A percentile compares a stretch with the other conserved stretches of the same genome.
phyloP scores from a whole-genome alignment of 2,329 filamentous ascomycete species.

The Aspergillus tamarii region DNA sequence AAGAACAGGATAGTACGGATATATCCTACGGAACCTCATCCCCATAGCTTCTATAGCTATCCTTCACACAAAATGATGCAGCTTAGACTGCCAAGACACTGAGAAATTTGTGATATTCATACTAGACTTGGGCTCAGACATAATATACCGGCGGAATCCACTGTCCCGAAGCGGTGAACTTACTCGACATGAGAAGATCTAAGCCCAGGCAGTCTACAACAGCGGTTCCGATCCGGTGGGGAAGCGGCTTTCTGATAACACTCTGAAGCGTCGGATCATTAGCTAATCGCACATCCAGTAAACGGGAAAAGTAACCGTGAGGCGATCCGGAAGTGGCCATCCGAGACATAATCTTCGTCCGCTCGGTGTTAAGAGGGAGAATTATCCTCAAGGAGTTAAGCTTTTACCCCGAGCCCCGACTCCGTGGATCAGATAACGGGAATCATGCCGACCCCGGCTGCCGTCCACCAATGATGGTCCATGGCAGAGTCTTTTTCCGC shows the following conservation, averaged over 20 bases:
- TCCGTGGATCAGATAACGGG: constrained; percentile 2
- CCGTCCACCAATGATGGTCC: neutral
- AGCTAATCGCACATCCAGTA: neutral
- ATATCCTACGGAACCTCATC: neutral
- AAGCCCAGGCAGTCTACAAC: too few species aligned
- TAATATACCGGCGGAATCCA: too few species aligned
- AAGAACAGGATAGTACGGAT: neutral
- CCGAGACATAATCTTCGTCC: neutral
- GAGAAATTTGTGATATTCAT: neutral
- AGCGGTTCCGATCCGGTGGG: too few species aligned
- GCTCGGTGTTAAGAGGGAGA: neutral
- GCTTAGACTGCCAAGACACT: neutral
- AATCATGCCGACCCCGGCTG: neutral
- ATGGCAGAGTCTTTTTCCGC: constrained; percentile 5
- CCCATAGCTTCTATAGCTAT: too few species aligned
- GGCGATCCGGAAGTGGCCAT: neutral
- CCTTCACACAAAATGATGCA: too few species aligned
- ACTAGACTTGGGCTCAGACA: neutral
- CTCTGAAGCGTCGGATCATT: neutral
- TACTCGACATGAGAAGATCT: too few species aligned
- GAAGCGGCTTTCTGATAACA: too few species aligned
- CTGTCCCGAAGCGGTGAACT: too few species aligned
- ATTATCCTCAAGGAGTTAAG: neutral
- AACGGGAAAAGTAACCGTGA: neutral
- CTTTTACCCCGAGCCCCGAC: neutral